Base-by-base conservation (phyloP, 306 rosid genomes). In the Acmispon strigosus region DNA sequence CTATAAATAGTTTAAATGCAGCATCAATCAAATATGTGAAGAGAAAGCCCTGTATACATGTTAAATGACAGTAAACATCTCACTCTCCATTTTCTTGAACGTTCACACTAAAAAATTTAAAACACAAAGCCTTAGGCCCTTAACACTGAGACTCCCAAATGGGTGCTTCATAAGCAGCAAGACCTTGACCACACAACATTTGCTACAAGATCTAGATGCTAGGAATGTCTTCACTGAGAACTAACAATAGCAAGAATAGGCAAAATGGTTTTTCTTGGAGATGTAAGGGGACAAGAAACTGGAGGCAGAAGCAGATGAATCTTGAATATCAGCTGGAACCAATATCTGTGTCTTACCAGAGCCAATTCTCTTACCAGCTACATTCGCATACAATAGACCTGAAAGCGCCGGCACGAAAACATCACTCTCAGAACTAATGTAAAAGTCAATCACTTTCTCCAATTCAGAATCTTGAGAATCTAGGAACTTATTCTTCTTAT, bases 401-500 rank as follows among this genome's bases (percentile, higher is more conserved):
- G 97, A 95, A 82, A 95, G 87, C 37, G 99, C 97, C 15, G 99
- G 99, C 11, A 91, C 89, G 5, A 91, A 95, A 19, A 86, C 94
- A 66, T 91, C 88, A 19, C 97, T 89, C 62, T 89, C 84, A 6
- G 96, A 71, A 63, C 96, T 89, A 17, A 91, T 65, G 27, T 91
- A 87, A 75, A 83, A 95, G 79, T 95, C 99, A 0, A 95, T 88
- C 70, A 89, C 89, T 74, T 91, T 95, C 83, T 91, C 97, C 10
- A 86, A 76, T 72, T 95, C 96, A 14, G 97, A 87, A 69, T 92
- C 88, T 69, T 82, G 75, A 2, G 96, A 75, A 41, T 82, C 88
- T 73, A 89, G 73, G 73, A 87, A 86, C 86, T 82, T 87, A 10
- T 73, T 51, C 84, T 91, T 94, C 81, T 89, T 91, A 55, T 95